Percentiles rank a stretch among this genome's conserved stretches.
Conservation (phyloP, 805 yeast species). For the Sugiyamaella americana region DNA sequence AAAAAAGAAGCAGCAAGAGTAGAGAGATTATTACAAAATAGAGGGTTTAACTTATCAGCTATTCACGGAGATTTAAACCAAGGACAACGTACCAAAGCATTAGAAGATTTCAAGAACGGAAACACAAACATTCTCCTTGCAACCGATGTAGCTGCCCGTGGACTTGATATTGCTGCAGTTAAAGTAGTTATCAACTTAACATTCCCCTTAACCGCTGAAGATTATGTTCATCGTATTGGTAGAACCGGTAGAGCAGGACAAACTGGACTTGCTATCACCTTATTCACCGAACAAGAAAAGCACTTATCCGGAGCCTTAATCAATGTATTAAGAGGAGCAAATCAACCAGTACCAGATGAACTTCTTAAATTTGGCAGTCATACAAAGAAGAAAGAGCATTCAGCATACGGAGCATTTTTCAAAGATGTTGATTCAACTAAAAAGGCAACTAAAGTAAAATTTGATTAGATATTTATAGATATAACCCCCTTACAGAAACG, state of each 20-base stretch:
- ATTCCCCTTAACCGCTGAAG: slow-evolving; percentile 94
- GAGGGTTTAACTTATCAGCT: slow-evolving; percentile 81
- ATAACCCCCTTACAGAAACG: too few relatives aligned
- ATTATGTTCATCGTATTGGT: slow-evolving; percentile 95
- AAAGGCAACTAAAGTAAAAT: slow-evolving; percentile 83
- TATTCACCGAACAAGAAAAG: slow-evolving; percentile 94
- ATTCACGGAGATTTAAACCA: slow-evolving; percentile 95
- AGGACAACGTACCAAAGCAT: slow-evolving; percentile 83
- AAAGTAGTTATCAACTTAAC: slow-evolving; percentile 91
- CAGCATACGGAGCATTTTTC: slow-evolving; percentile 97
- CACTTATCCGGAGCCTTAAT: slow-evolving; percentile 91
- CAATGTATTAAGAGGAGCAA: slow-evolving; percentile 88
- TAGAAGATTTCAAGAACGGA: slow-evolving; percentile 80
- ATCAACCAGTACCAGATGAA: slow-evolving; percentile 93
- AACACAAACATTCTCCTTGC: slow-evolving; percentile 73
- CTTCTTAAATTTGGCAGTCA: slow-evolving; percentile 93
- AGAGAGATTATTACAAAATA: slow-evolving; percentile 64
- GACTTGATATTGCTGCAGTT: slow-evolving; percentile 95
- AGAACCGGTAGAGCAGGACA: slow-evolving; percentile 98
- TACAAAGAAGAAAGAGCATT: slow-evolving; percentile 94
- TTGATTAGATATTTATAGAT: slow-evolving; percentile 37
- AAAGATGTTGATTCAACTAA: slow-evolving; percentile 84
- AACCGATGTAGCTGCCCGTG: slow-evolving; percentile 98
- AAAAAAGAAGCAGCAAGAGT: slow-evolving; percentile 94
- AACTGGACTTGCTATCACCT: slow-evolving; percentile 88